Evolutionary conservation across 768 basidiomycete species (phyloP).

Genomic region (Suillus plorans): DNA sequence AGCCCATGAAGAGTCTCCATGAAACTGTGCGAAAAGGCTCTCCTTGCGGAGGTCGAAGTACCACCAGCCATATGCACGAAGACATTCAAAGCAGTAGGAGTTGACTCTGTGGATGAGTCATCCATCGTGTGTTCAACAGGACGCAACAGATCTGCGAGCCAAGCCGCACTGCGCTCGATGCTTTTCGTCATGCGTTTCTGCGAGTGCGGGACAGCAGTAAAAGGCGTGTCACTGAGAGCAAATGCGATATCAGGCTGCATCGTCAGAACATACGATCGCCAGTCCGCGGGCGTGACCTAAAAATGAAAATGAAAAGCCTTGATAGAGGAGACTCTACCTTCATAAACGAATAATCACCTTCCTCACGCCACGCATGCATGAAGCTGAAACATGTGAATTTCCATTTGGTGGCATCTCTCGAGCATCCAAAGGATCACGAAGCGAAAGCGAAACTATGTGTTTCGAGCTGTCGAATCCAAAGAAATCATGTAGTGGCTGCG

Average conservation of each 20-base stretch:
- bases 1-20: conserved; percentile 54
- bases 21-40: conserved; percentile 60
- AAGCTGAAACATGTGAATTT: conserved; percentile 51
- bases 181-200: conserved; percentile 79
- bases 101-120: background rate
- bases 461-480: conserved; percentile 50
- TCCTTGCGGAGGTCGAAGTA: conserved; percentile 52
- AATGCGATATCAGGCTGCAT: conserved; percentile 70
- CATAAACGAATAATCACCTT: conserved; percentile 46
- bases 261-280: conserved; percentile 50
- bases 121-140: conserved; percentile 17
- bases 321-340: conserved; percentile 3
- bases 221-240: conserved; percentile 69
- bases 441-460: conserved; percentile 58
- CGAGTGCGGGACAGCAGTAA: conserved; percentile 62
- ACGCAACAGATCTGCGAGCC: conserved; percentile 59
- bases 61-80: conserved; percentile 74
- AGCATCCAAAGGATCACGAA: conserved; percentile 64
- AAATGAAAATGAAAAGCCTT: conserved; percentile 1
- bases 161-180: conserved; percentile 64
- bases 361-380: conserved; percentile 66
- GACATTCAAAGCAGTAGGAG: conserved; percentile 37
- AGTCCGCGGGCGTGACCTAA: conserved; percentile 56
- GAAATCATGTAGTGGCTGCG: conserved; percentile 61
- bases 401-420: conserved; percentile 76